phyloP scores from a whole-genome alignment of 768 basidiomycete species.

The Peribolospora baueri region DNA sequence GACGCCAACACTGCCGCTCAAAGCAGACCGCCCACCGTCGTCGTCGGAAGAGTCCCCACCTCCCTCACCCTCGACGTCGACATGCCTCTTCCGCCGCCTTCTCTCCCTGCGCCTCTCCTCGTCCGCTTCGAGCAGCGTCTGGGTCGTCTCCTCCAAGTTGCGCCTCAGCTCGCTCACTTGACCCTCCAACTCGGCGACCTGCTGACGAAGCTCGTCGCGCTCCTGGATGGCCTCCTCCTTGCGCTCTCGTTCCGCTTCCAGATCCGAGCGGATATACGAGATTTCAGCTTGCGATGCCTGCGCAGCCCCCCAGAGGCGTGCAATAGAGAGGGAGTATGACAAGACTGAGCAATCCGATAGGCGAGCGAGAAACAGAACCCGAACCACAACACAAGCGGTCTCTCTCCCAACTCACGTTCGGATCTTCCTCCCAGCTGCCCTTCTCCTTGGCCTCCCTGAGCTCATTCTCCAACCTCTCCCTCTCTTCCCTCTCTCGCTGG shows the following conservation, averaged over 20 bases:
- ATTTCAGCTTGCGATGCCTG: slow-evolving; percentile 28
- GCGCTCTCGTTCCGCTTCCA: slow-evolving; percentile 34
- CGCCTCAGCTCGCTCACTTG: no score
- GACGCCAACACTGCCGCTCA: background rate
- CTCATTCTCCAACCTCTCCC: slow-evolving; percentile 12
- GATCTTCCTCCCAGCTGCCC: slow-evolving; percentile 4
- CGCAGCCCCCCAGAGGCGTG: no score
- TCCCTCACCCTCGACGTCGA: background rate
- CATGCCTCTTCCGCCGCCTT: slow-evolving; percentile 3
- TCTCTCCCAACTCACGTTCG: slow-evolving; percentile 4
- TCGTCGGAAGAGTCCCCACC: background rate
- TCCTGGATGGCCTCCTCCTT: slow-evolving; percentile 29
- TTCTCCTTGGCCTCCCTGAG: slow-evolving; percentile 8
- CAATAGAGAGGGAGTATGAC: no score
- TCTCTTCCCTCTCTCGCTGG: slow-evolving; percentile 12
- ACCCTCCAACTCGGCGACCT: slow-evolving; percentile 7
- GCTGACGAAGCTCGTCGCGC: slow-evolving; percentile 6
- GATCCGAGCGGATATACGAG: slow-evolving; percentile 39
- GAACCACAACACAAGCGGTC: slow-evolving; percentile 4
- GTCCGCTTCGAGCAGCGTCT: no score
- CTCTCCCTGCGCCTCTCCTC: slow-evolving; percentile 3
- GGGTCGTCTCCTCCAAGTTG: no score
- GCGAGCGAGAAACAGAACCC: background rate
- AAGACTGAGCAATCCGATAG: background rate
- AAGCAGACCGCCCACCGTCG: background rate